A percentile compares a stretch with the other conserved stretches of the same genome.
These are phyloP conservation scores for Xylaria longipes DNA, from an alignment of 495 filamentous ascomycete genomes.

Conservation along the genomic window DNA sequence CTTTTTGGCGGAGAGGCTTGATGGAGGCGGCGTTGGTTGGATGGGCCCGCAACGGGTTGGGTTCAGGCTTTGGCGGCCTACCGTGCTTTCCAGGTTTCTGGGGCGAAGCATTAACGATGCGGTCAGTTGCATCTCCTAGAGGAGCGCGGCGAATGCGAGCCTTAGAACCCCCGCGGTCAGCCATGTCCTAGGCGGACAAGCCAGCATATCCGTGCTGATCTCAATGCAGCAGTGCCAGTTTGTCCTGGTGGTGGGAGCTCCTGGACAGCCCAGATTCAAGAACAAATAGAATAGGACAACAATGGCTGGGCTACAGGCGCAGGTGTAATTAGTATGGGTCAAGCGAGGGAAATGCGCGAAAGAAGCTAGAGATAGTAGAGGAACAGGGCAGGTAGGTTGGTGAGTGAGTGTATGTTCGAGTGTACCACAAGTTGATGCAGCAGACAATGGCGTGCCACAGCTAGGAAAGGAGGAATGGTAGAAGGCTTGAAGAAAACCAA, in stretches of 20 bases:
- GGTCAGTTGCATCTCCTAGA: slow-evolving; percentile 54
- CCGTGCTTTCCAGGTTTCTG: slow-evolving; percentile 26
- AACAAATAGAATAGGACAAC: background rate
- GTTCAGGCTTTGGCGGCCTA: slow-evolving; percentile 17
- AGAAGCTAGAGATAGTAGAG: slow-evolving; percentile 13
- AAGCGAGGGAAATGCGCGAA: slow-evolving; percentile 13
- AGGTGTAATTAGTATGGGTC: slow-evolving; percentile 10
- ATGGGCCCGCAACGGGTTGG: slow-evolving; percentile 34
- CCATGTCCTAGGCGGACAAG: slow-evolving; percentile 42
- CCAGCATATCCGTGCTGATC: slow-evolving; percentile 27
- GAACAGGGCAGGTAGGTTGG: background rate
- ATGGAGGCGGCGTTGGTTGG: slow-evolving; percentile 30
- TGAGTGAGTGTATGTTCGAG: background rate
- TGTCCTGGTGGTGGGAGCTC: background rate
- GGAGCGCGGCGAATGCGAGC: slow-evolving; percentile 47
- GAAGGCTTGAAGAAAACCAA: background rate
- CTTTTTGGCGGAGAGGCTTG: slow-evolving; percentile 23
- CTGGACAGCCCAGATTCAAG: background rate
- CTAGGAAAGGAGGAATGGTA: slow-evolving; percentile 1
- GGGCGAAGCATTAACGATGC: slow-evolving; percentile 48
- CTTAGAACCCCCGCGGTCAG: slow-evolving; percentile 35
- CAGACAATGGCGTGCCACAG: background rate
- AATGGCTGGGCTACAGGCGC: background rate
- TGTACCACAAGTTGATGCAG: slow-evolving; percentile 10
- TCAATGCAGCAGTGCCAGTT: background rate